Base-by-base conservation (phyloP, 2,329 filamentous ascomycete genomes). In the Pseudocercospora pini-densiflorae region DNA sequence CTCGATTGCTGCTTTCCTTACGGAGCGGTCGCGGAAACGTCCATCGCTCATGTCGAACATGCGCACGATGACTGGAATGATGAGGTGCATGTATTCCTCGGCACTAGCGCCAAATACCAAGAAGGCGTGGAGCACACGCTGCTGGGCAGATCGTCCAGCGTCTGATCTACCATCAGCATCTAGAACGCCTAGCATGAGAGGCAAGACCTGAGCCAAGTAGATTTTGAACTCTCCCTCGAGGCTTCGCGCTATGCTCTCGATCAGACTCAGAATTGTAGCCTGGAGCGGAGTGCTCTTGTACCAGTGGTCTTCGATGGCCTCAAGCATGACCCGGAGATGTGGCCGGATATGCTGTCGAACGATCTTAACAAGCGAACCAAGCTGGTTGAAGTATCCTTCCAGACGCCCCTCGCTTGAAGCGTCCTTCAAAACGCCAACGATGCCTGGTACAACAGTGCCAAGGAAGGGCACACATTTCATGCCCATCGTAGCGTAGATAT, bases 31-130 rank as follows among this genome's bases (percentile, higher is more conserved):
- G n/a, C 73, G 70, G 45, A 68, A 70, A 23, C 75, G 71, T 10
- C 73, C 76, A 36, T 72, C 70, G 6, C 65, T 62, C 75, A 93
- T 96, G 77, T 99, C 94, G 75, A 99, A 98, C 58, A 97, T 91
- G 53, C 91, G 89, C 8, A 99, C 94, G 74, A 99, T 93, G 40
- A 97, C 93, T 0, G 95, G 95, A 60, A 99, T 92, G 71, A 99
- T 98, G 61, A 99, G 85, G 77, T 99, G 95, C 95, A 99, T 99
- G 78, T 99, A 99, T 78, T 99, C 95, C 77, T 99, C 95, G 10
- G 92, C 92, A 75, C 94, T 98, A 0, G 94, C 90, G 0, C 96
- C 96, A 77, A 99, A 99, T 0, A 99, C 92, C 29, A 99, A 82
- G 79, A 99, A 97, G 0, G 94, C 94, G 77, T 98, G 95, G 24